These are phyloP conservation scores for Furcasterigmium furcatum DNA, from an alignment of 2,329 filamentous ascomycete species.

Conservation along the genomic window DNA sequence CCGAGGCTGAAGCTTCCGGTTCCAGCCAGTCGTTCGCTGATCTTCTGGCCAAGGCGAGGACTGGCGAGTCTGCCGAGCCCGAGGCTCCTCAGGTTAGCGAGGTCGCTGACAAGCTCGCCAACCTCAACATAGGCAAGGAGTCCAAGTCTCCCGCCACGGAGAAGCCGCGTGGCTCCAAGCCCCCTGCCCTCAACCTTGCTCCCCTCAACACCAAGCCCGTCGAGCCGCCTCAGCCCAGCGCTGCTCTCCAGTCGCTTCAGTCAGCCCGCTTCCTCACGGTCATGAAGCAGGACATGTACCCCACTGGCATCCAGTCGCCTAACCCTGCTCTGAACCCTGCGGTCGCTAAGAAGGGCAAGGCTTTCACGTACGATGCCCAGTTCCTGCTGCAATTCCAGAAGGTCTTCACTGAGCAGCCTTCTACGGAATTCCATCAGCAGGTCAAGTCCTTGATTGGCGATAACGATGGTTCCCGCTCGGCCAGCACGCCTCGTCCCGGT, in stretches of 20 bases:
- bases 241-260: conserved; percentile 89
- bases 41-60: conserved; percentile 35
- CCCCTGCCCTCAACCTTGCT: conserved; percentile 82
- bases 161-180: conserved; percentile 66
- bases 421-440: conserved; percentile 86
- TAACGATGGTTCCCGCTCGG: conserved; percentile 59
- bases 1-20: conserved; percentile 45
- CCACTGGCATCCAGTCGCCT: conserved; percentile 78
- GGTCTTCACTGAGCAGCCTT: conserved; percentile 96
- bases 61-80: conserved; percentile 37
- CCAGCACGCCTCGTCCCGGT: conserved; percentile 57
- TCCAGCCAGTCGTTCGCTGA: conserved; percentile 50
- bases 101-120: conserved; percentile 46
- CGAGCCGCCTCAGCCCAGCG: conserved; percentile 89
- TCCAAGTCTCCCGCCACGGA: conserved; percentile 43
- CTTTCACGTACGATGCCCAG: conserved; percentile 91
- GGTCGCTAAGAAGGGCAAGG: conserved; percentile 73
- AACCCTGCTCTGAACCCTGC: conserved; percentile 87
- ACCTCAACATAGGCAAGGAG: conserved; percentile 45
- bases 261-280: conserved; percentile 85
- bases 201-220: conserved; percentile 78
- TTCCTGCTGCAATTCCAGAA: conserved; percentile 96
- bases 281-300: conserved; percentile 77
- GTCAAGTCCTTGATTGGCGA: conserved; percentile 87
- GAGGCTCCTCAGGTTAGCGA: conserved; percentile 34